Base-by-base conservation (phyloP, 768 basidiomycete species). In the Boletus reticuloceps region DNA sequence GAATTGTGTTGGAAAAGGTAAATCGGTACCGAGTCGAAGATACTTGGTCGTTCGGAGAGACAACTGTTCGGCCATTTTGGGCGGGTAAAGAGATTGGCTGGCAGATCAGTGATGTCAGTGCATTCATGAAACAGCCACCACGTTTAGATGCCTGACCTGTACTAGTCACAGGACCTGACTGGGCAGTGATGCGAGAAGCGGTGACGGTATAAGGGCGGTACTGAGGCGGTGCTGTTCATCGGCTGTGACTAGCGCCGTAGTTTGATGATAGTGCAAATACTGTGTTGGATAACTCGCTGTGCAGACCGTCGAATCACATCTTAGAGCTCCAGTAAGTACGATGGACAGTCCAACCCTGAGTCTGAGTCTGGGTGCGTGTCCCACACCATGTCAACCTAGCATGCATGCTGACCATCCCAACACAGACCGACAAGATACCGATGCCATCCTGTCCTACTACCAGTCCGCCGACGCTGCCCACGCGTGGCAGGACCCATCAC, bases 41-140 rank as follows among this genome's bases (percentile, higher is more conserved):
- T 39, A 67, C 64, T n/a, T 89, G 82, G 70, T 65, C 67, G 34
- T 47, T 64, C 2, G 63, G 75, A 44, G 74, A 76, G 20, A 79
- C 83, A 29, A 77, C 64, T 27, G 79, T 96, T 1, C 80, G 89
- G 40, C 91, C 95, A 9, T 96, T 98, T 74, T 90, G 91, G 89
- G 84, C 88, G 10, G 95, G 93, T 13, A 89, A 84, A 72, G 75
- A 81, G 58, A 72, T 98, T 34, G 76, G 75, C 10, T 98, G 95
- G 94, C 78, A 82, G 67, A 77, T 86, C 53, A 36, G 46, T 50
- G 56, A 66, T 52, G 66, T 59, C 56, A 55, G 57, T 63, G 16
- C 39, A 36, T 34, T 22, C 19, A 29, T 53, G 36, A 38, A 39
- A 39, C 38, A 9, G 31, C 11, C 4, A 31, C 22, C 19, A 36